Evolutionary conservation across 2,329 filamentous ascomycete genomes (phyloP).

Genomic region (Escovopsis sp.): DNA sequence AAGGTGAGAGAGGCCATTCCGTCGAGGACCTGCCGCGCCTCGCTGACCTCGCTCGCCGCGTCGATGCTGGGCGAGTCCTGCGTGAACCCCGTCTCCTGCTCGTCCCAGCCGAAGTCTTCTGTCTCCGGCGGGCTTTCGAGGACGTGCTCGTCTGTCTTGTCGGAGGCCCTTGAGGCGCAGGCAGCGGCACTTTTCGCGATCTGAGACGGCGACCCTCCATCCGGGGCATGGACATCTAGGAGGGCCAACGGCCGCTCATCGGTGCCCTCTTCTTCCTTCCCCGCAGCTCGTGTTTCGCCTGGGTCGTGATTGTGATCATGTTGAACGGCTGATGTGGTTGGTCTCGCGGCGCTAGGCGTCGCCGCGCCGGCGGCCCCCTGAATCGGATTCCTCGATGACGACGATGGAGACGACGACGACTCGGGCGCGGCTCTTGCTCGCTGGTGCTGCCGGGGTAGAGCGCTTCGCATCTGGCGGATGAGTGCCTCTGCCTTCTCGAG

Average conservation of each 20-base stretch:
- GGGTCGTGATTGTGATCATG: too few species aligned
- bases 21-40: constrained; percentile 19
- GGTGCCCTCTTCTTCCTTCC: too few species aligned
- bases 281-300: too few species aligned
- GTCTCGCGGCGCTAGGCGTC: too few species aligned
- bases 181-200: too few species aligned
- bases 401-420: too few species aligned
- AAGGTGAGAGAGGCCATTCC: constrained; percentile 24
- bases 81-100: constrained; percentile 14
- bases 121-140: constrained; percentile 18
- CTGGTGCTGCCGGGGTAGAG: constrained; percentile 13
- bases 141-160: neutral
- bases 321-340: too few species aligned
- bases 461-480: constrained; percentile 15
- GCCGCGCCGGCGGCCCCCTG: too few species aligned
- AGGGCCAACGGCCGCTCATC: too few species aligned
- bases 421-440: neutral
- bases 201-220: too few species aligned
- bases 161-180: neutral
- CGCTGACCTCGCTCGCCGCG: constrained; percentile 7
- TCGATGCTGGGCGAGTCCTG: constrained; percentile 7
- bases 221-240: too few species aligned
- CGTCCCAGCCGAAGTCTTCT: constrained; percentile 24
- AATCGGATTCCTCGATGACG: too few species aligned
- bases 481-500: constrained; percentile 21